These are phyloP conservation scores for Tetratostichococcus sp. DNA, from an alignment of 139 green algal genomes.

Conservation along the genomic window DNA sequence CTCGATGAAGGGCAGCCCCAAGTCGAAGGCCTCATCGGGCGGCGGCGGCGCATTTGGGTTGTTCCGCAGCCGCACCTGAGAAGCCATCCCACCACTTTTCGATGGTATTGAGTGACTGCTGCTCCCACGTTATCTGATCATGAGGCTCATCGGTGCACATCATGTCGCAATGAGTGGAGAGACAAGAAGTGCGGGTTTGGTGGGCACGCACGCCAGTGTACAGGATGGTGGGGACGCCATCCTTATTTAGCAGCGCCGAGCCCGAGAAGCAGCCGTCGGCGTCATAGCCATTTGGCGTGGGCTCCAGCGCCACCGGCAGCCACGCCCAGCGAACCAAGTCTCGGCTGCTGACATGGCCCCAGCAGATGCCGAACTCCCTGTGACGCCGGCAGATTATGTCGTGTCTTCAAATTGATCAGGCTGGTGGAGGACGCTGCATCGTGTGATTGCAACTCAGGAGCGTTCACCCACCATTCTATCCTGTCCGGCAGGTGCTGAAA, in stretches of 20 bases:
- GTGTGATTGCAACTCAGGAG: too few species aligned
- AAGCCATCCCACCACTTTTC: too few species aligned
- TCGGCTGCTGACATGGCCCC: slow-evolving; percentile 23
- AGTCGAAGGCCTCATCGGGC: neutral
- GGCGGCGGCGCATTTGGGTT: neutral
- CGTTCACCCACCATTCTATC: neutral
- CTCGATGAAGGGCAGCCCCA: slow-evolving; percentile 1
- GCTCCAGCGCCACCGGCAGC: slow-evolving; percentile 25
- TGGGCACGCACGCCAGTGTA: slow-evolving; percentile 46
- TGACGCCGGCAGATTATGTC: neutral
- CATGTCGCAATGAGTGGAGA: neutral
- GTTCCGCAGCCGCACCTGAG: neutral
- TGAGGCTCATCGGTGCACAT: neutral
- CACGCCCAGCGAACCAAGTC: slow-evolving; percentile 38
- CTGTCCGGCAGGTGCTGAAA: slow-evolving; percentile 9
- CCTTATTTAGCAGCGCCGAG: slow-evolving; percentile 6
- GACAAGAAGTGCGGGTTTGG: too few species aligned
- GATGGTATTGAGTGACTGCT: too few species aligned
- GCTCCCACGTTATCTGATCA: neutral
- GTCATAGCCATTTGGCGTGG: slow-evolving; percentile 28
- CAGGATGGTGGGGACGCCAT: slow-evolving; percentile 21
- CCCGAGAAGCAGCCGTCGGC: slow-evolving; percentile 41
- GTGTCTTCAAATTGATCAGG: too few species aligned
- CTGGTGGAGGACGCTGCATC: too few species aligned
- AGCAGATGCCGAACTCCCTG: neutral